Evolutionary conservation across 495 filamentous ascomycete species (phyloP).

Genomic region (Xylaria acuta): DNA sequence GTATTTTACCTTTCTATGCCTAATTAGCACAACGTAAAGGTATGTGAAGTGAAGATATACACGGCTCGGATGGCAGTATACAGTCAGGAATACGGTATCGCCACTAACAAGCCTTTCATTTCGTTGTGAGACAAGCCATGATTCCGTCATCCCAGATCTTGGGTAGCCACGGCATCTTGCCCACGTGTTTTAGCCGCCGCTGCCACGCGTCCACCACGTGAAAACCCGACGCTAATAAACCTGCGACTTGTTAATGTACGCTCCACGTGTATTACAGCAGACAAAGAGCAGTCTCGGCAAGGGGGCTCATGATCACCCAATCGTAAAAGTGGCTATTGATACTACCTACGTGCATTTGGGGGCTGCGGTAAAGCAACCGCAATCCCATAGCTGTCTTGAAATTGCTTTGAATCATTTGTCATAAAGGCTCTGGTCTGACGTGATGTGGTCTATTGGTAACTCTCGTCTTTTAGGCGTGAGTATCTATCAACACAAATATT

Average conservation of each 20-base stretch:
- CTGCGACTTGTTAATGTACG: constrained; percentile 2
- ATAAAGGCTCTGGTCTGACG: neutral
- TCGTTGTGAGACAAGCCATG: constrained; percentile 13
- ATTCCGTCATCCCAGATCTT: constrained; percentile 5
- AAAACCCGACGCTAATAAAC: constrained; percentile 4
- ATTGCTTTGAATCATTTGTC: constrained; percentile 9
- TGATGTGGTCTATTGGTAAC: neutral
- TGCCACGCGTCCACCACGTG: constrained; percentile 26
- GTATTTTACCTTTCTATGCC: neutral
- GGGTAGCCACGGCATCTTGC: constrained; percentile 2
- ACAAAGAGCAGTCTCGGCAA: neutral
- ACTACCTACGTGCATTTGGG: neutral
- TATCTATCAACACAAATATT: neutral
- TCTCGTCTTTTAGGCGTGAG: neutral
- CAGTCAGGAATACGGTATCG: neutral
- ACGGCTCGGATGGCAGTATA: neutral
- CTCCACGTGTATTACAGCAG: neutral
- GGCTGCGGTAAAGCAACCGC: neutral
- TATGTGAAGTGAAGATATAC: neutral
- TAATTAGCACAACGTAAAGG: neutral
- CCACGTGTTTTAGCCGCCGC: constrained; percentile 25
- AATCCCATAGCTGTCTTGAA: neutral
- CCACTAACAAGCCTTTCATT: constrained; percentile 14
- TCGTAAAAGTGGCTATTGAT: neutral
- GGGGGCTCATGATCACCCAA: neutral